phyloP scores from a whole-genome alignment of 495 filamentous ascomycete species.

The Parachaetomium inaequale region DNA sequence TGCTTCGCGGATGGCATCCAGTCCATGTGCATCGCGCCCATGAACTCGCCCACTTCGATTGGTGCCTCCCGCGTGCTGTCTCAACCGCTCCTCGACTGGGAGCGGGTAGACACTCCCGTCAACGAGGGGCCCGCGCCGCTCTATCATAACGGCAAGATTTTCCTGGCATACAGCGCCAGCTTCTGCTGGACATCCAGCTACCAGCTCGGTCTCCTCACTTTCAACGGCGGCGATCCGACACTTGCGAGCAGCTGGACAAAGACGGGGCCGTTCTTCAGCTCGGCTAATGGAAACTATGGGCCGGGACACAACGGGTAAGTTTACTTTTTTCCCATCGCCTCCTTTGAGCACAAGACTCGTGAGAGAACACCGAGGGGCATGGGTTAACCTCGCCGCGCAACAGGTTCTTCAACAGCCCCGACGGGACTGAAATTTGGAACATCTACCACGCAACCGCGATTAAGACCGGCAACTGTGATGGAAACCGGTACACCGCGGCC shows the following conservation, averaged over 20 bases:
- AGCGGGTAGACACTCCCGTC: slow-evolving; percentile 46
- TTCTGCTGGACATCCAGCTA: slow-evolving; percentile 46
- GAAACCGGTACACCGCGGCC: slow-evolving; percentile 47
- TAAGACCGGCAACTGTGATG: slow-evolving; percentile 43
- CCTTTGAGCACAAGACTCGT: background rate
- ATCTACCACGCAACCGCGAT: slow-evolving; percentile 49
- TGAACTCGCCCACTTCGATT: slow-evolving; percentile 31
- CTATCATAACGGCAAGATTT: slow-evolving; percentile 42
- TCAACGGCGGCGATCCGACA: slow-evolving; percentile 42
- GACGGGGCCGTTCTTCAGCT: slow-evolving; percentile 19
- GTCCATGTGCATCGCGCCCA: slow-evolving; percentile 45
- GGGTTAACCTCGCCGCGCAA: slow-evolving; percentile 10
- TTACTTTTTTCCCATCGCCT: background rate
- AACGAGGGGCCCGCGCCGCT: slow-evolving; percentile 53
- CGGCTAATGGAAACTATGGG: slow-evolving; percentile 50
- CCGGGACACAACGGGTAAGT: slow-evolving; percentile 35
- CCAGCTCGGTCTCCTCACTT: slow-evolving; percentile 46
- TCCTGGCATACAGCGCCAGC: slow-evolving; percentile 46
- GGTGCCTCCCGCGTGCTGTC: slow-evolving; percentile 37
- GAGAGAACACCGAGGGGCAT: too few relatives aligned
- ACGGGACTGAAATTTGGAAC: slow-evolving; percentile 49
- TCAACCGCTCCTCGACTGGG: slow-evolving; percentile 44
- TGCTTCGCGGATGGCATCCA: slow-evolving; percentile 44
- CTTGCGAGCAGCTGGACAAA: slow-evolving; percentile 43
- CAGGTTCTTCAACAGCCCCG: slow-evolving; percentile 47